Evolutionary conservation across 148 eudicot species (phyloP).

Genomic region (Talinum fruticosum): DNA sequence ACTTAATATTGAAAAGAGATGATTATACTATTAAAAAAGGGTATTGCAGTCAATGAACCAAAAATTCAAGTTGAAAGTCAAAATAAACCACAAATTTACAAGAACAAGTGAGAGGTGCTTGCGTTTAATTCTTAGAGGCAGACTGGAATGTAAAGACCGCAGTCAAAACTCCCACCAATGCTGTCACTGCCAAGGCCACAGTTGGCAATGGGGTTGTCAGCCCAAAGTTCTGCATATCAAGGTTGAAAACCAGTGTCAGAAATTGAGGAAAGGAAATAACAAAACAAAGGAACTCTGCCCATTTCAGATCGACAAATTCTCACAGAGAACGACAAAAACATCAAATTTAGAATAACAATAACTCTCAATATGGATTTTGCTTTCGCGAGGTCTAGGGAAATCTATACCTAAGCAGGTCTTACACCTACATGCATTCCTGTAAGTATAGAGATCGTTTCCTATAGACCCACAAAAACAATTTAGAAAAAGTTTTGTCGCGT

Average conservation of each 20-base stretch:
- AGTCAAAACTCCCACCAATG: constrained; percentile 70
- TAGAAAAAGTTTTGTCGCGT: too few relatives aligned
- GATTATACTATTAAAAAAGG: constrained; percentile 13
- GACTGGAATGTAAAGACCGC: constrained; percentile 91
- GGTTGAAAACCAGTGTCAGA: background rate
- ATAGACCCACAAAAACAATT: too few relatives aligned
- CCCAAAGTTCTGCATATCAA: constrained; percentile 80
- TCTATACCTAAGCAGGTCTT: too few relatives aligned
- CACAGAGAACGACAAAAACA: too few relatives aligned
- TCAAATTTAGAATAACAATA: too few relatives aligned
- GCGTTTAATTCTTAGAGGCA: constrained; percentile 59
- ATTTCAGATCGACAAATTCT: too few relatives aligned
- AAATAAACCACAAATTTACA: constrained; percentile 24
- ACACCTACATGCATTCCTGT: too few relatives aligned
- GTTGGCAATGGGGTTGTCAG: constrained; percentile 80
- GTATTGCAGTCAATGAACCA: constrained; percentile 17
- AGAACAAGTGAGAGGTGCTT: constrained; percentile 19
- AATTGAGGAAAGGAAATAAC: background rate
- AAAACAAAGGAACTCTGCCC: background rate
- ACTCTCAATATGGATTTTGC: too few relatives aligned
- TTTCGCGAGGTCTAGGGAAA: too few relatives aligned
- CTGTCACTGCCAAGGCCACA: constrained; percentile 84
- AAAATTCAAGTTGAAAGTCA: background rate
- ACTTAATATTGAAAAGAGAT: constrained; percentile 9
- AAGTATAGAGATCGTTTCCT: too few relatives aligned